Evolutionary conservation across 2,329 filamentous ascomycete genomes (phyloP).

Genomic region (Venturia oleaginea): DNA sequence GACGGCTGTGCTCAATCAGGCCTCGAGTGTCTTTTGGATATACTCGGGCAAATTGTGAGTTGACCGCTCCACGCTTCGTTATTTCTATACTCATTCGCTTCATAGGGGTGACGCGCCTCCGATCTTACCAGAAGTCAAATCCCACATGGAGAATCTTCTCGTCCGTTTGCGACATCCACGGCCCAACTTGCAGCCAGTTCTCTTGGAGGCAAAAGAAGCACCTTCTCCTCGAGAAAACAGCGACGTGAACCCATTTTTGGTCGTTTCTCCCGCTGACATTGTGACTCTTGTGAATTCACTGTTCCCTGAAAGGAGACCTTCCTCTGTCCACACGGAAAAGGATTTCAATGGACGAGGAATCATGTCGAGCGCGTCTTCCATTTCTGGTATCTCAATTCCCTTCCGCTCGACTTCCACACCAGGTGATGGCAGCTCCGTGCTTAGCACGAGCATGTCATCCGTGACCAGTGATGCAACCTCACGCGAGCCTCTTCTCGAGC

Average conservation of each 20-base stretch:
- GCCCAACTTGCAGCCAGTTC: slow-evolving; percentile 43
- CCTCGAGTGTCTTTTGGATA: slow-evolving; percentile 26
- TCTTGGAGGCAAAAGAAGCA: slow-evolving; percentile 62
- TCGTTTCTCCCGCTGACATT: slow-evolving; percentile 71
- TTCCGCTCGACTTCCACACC: slow-evolving; percentile 46
- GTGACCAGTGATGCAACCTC: slow-evolving; percentile 64
- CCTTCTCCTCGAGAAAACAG: slow-evolving; percentile 66
- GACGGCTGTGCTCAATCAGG: slow-evolving; percentile 67
- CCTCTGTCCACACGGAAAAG: slow-evolving; percentile 43
- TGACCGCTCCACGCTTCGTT: neutral
- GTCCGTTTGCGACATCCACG: slow-evolving; percentile 45
- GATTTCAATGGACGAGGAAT: slow-evolving; percentile 38
- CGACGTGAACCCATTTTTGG: slow-evolving; percentile 70
- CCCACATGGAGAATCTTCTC: slow-evolving; percentile 64
- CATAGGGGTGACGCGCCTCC: slow-evolving; percentile 50
- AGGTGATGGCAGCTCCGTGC: slow-evolving; percentile 57
- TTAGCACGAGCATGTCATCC: slow-evolving; percentile 65
- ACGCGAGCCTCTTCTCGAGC: slow-evolving; percentile 52
- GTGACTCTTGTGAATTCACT: slow-evolving; percentile 73
- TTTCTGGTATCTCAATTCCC: slow-evolving; percentile 39
- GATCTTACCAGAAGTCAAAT: slow-evolving; percentile 53
- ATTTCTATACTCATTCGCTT: slow-evolving; percentile 14
- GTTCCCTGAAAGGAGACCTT: slow-evolving; percentile 64
- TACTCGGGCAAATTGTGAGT: slow-evolving; percentile 11
- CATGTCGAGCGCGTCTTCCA: slow-evolving; percentile 39